These are phyloP conservation scores for Daldinia sp. DNA, from an alignment of 2,329 filamentous ascomycete species.

Conservation along the genomic window DNA sequence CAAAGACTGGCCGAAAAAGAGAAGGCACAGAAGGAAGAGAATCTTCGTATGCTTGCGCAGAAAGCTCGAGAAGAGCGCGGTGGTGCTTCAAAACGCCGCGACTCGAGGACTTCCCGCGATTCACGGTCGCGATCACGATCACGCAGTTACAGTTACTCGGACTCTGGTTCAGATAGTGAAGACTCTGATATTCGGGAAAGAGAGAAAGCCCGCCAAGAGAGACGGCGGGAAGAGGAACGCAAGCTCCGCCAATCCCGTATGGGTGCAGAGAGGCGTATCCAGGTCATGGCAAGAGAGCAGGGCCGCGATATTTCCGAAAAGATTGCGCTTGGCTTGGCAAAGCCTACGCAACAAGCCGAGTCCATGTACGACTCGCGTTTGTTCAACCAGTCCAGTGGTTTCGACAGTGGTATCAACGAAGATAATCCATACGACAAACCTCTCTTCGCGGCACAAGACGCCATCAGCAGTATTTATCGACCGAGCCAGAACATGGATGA, in stretches of 20 bases:
- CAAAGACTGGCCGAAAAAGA: constrained; percentile 96
- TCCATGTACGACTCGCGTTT: constrained; percentile 96
- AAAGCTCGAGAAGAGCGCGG: constrained; percentile 87
- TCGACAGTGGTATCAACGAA: constrained; percentile 93
- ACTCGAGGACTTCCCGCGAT: constrained; percentile 52
- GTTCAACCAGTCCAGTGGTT: constrained; percentile 93
- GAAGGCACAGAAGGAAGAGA: constrained; percentile 92
- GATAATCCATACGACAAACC: constrained; percentile 98
- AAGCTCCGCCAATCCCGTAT: constrained; percentile 93
- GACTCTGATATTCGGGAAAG: constrained; percentile 77
- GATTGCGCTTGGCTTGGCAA: constrained; percentile 91
- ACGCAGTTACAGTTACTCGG: constrained; percentile 62
- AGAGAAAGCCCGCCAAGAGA: constrained; percentile 79
- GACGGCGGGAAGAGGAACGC: constrained; percentile 82
- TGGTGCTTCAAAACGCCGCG: constrained; percentile 58
- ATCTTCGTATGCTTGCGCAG: constrained; percentile 85
- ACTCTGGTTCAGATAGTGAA: constrained; percentile 65
- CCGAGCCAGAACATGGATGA: constrained; percentile 79
- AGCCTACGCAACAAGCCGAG: constrained; percentile 90
- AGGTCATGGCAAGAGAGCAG: constrained; percentile 93
- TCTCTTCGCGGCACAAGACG: constrained; percentile 93
- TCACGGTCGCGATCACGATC: constrained; percentile 56
- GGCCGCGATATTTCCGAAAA: constrained; percentile 98
- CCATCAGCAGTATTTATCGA: constrained; percentile 92
- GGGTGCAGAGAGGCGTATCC: constrained; percentile 89